Evolutionary conservation across 805 yeast genomes (phyloP), one percentile per base, ranked within the genome.

Genomic region (Lipomyces starkeyi): DNA sequence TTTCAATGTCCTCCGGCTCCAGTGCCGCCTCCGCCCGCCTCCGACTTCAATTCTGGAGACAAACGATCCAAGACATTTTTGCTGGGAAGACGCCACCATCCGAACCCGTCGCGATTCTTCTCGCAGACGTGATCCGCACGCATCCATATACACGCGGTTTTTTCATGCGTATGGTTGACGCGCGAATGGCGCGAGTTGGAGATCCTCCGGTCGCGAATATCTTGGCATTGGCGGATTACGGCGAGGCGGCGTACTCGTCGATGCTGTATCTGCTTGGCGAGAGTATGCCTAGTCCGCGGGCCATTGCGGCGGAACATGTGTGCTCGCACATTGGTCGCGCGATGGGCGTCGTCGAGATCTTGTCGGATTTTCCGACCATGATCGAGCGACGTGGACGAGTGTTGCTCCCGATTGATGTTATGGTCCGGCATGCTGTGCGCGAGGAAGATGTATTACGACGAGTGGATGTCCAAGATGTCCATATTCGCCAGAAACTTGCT

Each of bases 311-410:
- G 5, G 75, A 73, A 59, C 75, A 73, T 40, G 68, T 73, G 35
- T 65, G 66, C n/a, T 71, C 96, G 0, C 97, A 91, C 78, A 78
- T 91, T 52, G 97, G 97, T 6, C 96, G 91, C 76, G 91, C 95
- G 1, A 85, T 89, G 0, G 88, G 93, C 0, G 82, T 91, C 13
- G 87, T 91, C 0, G 83, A 89, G 2, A 82, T 86, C 77, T 81
- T 91, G 14, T 79, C 89, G 62, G 91, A 90, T 0, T 75, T 88
- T 59, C 80, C 81, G 29, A 90, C 83, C 77, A 88, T 86, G 76
- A 88, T 90, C 0, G 75, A 78, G 25, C 75, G 80, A 40, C 81
- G 84, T 34, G 82, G 84, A 66, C 84, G 82, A 57, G 81, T 90
- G 14, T 82, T 87, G 43, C 77, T 91, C 55, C 97, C 97, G 0